Base-by-base conservation (phyloP, 2,329 filamentous ascomycete species). In the Trichoderma aggressivum region DNA sequence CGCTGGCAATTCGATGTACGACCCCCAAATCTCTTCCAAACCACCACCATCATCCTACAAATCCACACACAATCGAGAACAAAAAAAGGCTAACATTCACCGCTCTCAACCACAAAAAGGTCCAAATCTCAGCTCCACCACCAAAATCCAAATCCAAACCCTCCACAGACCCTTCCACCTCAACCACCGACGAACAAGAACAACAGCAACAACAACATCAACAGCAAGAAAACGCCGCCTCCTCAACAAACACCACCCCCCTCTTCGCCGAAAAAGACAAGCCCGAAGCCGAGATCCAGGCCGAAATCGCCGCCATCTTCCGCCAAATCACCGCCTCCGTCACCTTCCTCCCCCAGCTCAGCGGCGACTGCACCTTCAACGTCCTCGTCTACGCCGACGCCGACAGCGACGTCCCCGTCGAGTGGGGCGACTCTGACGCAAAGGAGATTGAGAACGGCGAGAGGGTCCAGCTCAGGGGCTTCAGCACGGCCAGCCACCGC, bases 371-470 rank as follows among this genome's bases (percentile, higher is more conserved):
- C 86, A 98, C 96, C 12, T 99, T 99, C 86, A 99, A 99, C 79
- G 95, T 99, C 61, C 88, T 99, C 53, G 96, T 99, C 4, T 99
- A 99, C 80, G 96, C 96, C 66, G 95, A 99, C 80, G 94, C 94
- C 21, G 94, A 98, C 82, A 96, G 92, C 71, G 95, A 98, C 61
- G 96, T 99, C 16, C 96, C 96, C 5, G 91, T 99, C 71, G 96
- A 99, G 81, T 99, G 96, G 96, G 96, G 96, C 60, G 96, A 99
- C 83, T 97, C 94, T 76, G 96, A 98, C 81, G 94, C 95, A 69
- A 98, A 97, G 84, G 96, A 99, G 85, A 98, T 99, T 74, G 86
- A 91, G 79, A 93, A 96, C 77, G 95, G 93, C 55, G 96, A 99
- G 85, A 94, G 96, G 79, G 96, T 99, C 34, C 94, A 98, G 83